A percentile compares a stretch with the other conserved stretches of the same genome.
Conservation (phyloP, 768 basidiomycete species). For the Lactarius indigo region DNA sequence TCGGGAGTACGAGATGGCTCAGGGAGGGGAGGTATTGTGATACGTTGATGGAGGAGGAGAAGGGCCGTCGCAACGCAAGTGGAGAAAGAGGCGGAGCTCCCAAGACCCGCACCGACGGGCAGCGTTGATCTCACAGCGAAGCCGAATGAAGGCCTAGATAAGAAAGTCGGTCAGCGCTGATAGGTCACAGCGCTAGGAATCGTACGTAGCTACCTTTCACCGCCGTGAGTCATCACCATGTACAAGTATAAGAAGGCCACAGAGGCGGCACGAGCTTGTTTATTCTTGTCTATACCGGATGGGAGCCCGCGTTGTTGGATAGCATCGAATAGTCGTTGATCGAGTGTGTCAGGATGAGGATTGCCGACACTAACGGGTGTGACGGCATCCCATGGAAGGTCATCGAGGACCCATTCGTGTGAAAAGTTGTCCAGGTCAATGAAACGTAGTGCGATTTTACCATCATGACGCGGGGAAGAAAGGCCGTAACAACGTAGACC, state of each 20-base stretch:
- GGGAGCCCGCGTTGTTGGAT: conserved; percentile 50
- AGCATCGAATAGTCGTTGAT: conserved; percentile 68
- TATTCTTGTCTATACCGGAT: conserved; percentile 30
- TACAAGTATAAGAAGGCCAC: conserved; percentile 92
- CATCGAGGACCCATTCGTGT: conserved; percentile 74
- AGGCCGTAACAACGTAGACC: conserved; percentile 94
- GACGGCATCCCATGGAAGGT: conserved; percentile 76
- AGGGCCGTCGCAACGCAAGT: conserved; percentile 79
- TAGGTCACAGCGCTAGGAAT: not conserved
- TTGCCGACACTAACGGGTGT: conserved; percentile 49
- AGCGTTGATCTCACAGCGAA: conserved; percentile 84
- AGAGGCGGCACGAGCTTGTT: conserved; percentile 44
- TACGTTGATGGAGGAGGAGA: conserved; percentile 69
- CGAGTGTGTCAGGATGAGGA: conserved; percentile 62
- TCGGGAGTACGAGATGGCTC: conserved; percentile 37
- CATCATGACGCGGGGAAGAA: conserved; percentile 68
- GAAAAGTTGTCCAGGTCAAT: conserved; percentile 75
- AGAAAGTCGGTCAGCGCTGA: conserved; percentile 13
- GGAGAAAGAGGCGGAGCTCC: conserved; percentile 95
- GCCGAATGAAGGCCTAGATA: conserved; percentile 65
- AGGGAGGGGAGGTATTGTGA: conserved; percentile 54
- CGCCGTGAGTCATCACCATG: conserved; percentile 64
- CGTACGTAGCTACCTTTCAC: conserved; percentile 48
- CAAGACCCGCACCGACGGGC: conserved; percentile 93
- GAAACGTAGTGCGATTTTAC: conserved; percentile 71